Evolutionary conservation across 2,329 filamentous ascomycete genomes (phyloP).

Genomic region (Tolypocladium guangdongense): DNA sequence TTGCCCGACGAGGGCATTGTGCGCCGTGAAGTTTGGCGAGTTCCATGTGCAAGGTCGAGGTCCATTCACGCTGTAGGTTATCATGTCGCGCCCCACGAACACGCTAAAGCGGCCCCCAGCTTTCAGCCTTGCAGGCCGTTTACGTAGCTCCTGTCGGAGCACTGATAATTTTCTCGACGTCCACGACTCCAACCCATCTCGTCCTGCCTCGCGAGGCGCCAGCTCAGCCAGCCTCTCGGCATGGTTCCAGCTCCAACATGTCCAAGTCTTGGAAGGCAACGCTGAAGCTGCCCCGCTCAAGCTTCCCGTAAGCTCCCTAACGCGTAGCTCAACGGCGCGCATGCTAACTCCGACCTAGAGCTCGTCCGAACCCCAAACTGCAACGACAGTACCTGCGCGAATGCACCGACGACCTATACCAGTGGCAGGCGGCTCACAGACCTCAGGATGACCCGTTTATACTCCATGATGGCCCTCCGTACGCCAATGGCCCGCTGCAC

Average conservation of each 20-base stretch:
- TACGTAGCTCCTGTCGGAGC: neutral
- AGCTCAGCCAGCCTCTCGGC: constrained; percentile 8
- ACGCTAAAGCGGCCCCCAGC: neutral
- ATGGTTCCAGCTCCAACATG: constrained; percentile 23
- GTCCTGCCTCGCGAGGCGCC: constrained; percentile 4
- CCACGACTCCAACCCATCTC: constrained; percentile 1
- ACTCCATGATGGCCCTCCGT: constrained; percentile 91
- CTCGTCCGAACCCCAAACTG: constrained; percentile 38
- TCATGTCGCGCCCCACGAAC: neutral
- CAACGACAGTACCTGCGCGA: constrained; percentile 53
- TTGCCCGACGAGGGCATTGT: neutral
- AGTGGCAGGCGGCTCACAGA: constrained; percentile 62
- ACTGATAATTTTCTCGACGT: neutral
- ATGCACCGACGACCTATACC: constrained; percentile 81
- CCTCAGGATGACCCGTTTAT: constrained; percentile 55
- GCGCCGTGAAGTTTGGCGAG: neutral
- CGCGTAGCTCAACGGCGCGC: neutral
- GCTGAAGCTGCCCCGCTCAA: constrained; percentile 62
- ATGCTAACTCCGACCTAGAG: constrained; percentile 22
- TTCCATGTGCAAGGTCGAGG: neutral
- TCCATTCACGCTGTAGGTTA: neutral
- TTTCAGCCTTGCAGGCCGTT: neutral
- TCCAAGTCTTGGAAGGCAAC: constrained; percentile 62
- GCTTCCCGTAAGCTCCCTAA: constrained; percentile 48
- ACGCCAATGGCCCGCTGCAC: constrained; percentile 87